Percentiles rank a stretch among this genome's conserved stretches.
phyloP scores from a whole-genome alignment of 164 flowering plant genomes.

The Paratinospora sagittata region DNA sequence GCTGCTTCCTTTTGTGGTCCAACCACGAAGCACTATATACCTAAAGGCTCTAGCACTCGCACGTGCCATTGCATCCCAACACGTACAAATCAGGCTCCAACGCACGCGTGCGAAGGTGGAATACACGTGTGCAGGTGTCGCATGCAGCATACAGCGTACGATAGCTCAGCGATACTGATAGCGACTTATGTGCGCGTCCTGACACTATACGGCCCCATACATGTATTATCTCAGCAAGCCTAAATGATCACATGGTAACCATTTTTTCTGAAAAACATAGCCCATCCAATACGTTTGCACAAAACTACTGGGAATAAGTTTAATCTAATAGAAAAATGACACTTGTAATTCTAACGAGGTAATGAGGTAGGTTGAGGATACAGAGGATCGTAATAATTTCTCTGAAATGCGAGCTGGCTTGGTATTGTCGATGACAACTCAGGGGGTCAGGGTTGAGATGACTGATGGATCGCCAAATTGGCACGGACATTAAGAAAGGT shows the following conservation, averaged over 20 bases:
- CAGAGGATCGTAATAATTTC: neutral
- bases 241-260: neutral
- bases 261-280: neutral
- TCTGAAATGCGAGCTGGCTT: constrained; percentile 1
- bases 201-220: neutral
- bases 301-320: neutral
- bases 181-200: constrained; percentile 4
- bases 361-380: neutral
- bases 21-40: no score
- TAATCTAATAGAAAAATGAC: no score
- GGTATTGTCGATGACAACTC: neutral
- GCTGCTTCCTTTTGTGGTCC: no score
- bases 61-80: neutral
- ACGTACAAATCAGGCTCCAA: no score
- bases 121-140: neutral
- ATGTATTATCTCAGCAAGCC: neutral
- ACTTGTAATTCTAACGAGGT: neutral
- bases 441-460: neutral
- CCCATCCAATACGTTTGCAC: neutral
- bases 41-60: neutral
- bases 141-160: neutral
- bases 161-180: neutral
- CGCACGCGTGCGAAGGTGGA: neutral
- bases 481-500: constrained; percentile 11
- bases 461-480: constrained; percentile 1